Conservation (phyloP, 768 basidiomycete genomes). For the Naematelia aurantialba region DNA sequence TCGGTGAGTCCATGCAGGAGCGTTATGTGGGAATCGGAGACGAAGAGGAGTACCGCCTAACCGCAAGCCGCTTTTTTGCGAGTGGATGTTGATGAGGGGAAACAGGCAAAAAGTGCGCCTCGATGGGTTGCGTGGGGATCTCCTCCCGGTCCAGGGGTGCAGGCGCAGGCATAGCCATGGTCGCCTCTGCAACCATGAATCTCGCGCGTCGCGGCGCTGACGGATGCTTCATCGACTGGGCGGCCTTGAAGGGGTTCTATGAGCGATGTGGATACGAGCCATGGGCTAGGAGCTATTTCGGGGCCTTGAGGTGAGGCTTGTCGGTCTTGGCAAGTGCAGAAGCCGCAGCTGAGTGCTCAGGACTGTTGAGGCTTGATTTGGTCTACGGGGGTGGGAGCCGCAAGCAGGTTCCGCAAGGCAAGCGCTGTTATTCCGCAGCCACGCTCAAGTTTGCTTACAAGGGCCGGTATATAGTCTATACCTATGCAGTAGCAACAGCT, state of each 20-base stretch:
- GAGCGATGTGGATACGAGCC: conserved; percentile 76
- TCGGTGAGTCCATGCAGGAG: conserved; percentile 4
- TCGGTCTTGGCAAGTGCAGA: too few relatives aligned
- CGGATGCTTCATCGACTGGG: conserved; percentile 12
- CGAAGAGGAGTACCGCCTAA: too few relatives aligned
- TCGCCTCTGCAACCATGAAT: conserved; percentile 3
- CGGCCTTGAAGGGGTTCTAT: conserved; percentile 16
- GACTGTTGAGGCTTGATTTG: too few relatives aligned
- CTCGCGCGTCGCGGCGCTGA: conserved; percentile 9
- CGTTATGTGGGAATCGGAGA: not conserved
- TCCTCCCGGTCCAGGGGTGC: not conserved
- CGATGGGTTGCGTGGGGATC: conserved; percentile 13
- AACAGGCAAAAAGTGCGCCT: conserved; percentile 6
- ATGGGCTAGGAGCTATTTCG: conserved; percentile 30
- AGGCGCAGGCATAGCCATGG: conserved; percentile 6
- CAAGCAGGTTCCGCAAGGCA: too few relatives aligned
- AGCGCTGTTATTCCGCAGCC: too few relatives aligned
- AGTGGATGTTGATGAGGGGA: not conserved
- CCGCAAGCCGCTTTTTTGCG: too few relatives aligned
- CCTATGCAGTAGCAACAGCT: too few relatives aligned
- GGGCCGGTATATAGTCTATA: too few relatives aligned
- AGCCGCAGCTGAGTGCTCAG: too few relatives aligned
- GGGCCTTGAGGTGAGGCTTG: not conserved
- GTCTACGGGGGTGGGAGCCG: too few relatives aligned
- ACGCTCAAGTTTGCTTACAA: too few relatives aligned